These are phyloP conservation scores for Saitoella complicata DNA, from an alignment of 805 yeast genomes.

Conservation along the genomic window DNA sequence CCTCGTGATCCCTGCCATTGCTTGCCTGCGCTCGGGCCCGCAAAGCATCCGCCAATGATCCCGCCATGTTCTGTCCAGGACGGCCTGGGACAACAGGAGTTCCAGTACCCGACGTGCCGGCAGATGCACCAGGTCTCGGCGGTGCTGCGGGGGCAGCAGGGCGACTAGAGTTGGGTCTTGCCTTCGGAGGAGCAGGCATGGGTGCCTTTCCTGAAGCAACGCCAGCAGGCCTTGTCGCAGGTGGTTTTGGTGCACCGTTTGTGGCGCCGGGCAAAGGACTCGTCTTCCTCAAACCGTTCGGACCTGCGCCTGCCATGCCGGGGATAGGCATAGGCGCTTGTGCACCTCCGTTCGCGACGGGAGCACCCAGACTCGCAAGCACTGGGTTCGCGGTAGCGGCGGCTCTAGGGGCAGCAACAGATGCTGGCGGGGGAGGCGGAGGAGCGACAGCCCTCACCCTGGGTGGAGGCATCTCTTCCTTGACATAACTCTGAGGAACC, in stretches of 20 bases:
- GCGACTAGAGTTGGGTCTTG: background rate
- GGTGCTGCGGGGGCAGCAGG: slow-evolving; percentile 1
- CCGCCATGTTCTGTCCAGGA: slow-evolving; percentile 31
- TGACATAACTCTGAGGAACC: slow-evolving; percentile 81
- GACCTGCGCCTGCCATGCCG: background rate
- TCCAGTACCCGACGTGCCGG: slow-evolving; percentile 1
- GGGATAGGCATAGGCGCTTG: background rate
- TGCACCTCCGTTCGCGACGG: slow-evolving; percentile 5
- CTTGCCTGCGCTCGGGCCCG: slow-evolving; percentile 48
- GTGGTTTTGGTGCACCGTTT: slow-evolving; percentile 3
- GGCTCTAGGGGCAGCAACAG: slow-evolving; percentile 15
- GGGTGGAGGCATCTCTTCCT: slow-evolving; percentile 2
- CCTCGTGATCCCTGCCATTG: slow-evolving; percentile 37
- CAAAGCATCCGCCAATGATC: slow-evolving; percentile 79
- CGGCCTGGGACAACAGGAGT: background rate
- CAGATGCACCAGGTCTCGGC: slow-evolving; percentile 1
- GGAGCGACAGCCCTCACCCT: slow-evolving; percentile 9
- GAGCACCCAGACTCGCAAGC: too few relatives aligned
- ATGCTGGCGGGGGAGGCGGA: slow-evolving; percentile 16
- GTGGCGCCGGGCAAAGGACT: slow-evolving; percentile 2
- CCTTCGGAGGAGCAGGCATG: too few relatives aligned
- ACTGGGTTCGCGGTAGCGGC: background rate
- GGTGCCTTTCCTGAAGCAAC: too few relatives aligned
- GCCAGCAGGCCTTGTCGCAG: too few relatives aligned
- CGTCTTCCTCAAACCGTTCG: background rate